A percentile compares a stretch with the other conserved stretches of the same genome.
These are phyloP conservation scores for Excoecaria cochinchinensis DNA, from an alignment of 345 rosid species.

Conservation along the genomic window DNA sequence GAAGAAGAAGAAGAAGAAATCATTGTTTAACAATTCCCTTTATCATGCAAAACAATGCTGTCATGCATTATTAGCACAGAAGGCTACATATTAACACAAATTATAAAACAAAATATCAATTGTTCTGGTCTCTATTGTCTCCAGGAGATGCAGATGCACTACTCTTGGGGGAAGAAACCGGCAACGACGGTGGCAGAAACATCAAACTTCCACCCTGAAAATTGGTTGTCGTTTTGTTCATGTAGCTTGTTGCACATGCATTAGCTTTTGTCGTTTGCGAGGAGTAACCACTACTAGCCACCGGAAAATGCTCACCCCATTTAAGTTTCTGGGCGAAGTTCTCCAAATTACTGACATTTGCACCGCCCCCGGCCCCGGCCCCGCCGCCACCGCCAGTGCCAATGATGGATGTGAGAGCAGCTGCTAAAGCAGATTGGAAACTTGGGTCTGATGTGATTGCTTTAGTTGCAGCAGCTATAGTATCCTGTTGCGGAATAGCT, in stretches of 20 bases:
- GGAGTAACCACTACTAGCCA: constrained; percentile 9
- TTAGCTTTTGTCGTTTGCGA: constrained; percentile 14
- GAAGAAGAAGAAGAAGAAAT: not conserved
- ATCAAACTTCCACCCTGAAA: constrained; percentile 33
- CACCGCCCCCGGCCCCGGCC: not conserved
- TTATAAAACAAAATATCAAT: constrained; percentile 8
- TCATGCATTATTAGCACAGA: not conserved
- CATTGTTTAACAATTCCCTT: not conserved
- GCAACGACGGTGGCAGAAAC: constrained; percentile 37
- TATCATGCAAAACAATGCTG: not conserved
- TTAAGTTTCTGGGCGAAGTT: constrained; percentile 26
- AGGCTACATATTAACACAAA: not conserved
- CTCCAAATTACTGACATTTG: constrained; percentile 4
- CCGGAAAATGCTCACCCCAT: constrained; percentile 24
- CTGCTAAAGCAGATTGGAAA: constrained; percentile 73
- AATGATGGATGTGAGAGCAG: constrained; percentile 74
- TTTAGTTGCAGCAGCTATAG: constrained; percentile 60
- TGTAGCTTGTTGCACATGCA: constrained; percentile 35
- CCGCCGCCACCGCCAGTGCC: not conserved
- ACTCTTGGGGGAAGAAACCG: constrained; percentile 35
- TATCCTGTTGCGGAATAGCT: constrained; percentile 28
- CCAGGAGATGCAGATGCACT: constrained; percentile 38
- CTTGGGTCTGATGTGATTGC: constrained; percentile 75
- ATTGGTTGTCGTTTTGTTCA: constrained; percentile 28
- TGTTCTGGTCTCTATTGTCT: constrained; percentile 28